Evolutionary conservation across 2,329 filamentous ascomycete species (phyloP).

Genomic region (Ascochyta rabiei): DNA sequence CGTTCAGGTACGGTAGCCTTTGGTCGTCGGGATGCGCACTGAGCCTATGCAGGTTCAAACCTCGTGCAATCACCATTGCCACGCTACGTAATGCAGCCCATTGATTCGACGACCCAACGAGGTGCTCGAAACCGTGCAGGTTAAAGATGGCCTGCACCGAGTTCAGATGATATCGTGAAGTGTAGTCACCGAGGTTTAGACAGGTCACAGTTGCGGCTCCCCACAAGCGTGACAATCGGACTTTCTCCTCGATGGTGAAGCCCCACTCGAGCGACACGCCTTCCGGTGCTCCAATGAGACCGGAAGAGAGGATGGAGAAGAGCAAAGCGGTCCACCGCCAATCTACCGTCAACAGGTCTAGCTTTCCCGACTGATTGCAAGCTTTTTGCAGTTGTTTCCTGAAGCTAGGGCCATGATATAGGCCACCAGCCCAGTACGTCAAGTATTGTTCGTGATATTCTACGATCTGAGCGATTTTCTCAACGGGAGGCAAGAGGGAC

Average conservation of each 20-base stretch:
- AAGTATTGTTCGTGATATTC: constrained; percentile 50
- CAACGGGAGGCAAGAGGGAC: constrained; percentile 43
- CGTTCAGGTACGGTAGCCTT: constrained; percentile 20
- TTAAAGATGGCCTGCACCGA: constrained; percentile 55
- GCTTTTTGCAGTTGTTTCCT: constrained; percentile 48
- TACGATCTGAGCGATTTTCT: constrained; percentile 37
- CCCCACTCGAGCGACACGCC: constrained; percentile 51
- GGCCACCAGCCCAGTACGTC: constrained; percentile 49
- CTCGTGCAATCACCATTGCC: constrained; percentile 56
- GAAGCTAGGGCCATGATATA: constrained; percentile 49
- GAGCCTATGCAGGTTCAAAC: constrained; percentile 53
- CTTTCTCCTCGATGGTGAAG: constrained; percentile 51
- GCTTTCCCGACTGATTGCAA: constrained; percentile 43
- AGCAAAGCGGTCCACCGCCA: constrained; percentile 51
- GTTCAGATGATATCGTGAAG: constrained; percentile 46
- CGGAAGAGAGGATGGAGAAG: constrained; percentile 53
- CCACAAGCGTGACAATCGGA: constrained; percentile 53
- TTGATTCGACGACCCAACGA: constrained; percentile 56
- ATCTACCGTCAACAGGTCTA: constrained; percentile 46
- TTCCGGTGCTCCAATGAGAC: constrained; percentile 51
- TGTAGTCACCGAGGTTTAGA: constrained; percentile 56
- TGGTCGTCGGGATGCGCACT: constrained; percentile 36
- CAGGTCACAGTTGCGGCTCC: constrained; percentile 54
- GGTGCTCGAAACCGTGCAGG: constrained; percentile 57
- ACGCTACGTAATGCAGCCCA: constrained; percentile 55